phyloP scores from a whole-genome alignment of 1,284 basidiomycete species.

The Cryptococcus sp. region DNA sequence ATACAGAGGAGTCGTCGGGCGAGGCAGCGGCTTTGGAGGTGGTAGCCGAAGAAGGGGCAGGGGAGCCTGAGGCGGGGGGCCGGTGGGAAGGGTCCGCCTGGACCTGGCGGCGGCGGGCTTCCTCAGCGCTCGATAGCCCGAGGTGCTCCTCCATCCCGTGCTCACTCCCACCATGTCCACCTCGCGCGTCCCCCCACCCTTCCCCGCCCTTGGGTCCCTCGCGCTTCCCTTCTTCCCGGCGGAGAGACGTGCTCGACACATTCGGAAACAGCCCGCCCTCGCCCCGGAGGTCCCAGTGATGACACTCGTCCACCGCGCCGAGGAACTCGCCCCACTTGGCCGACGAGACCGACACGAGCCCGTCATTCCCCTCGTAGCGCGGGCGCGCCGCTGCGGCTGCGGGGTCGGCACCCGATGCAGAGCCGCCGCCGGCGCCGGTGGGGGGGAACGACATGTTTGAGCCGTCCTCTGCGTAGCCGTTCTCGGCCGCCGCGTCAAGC shows the following conservation, averaged over 20 bases:
- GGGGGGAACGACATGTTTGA: constrained; percentile 29
- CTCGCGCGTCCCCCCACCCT: constrained; percentile 17
- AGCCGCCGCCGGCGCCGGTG: too few species aligned
- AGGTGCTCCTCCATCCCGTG: constrained; percentile 24
- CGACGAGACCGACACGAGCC: constrained; percentile 82
- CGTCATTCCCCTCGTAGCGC: constrained; percentile 84
- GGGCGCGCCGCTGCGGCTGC: too few species aligned
- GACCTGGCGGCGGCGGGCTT: constrained; percentile 3
- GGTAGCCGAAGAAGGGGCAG: background rate
- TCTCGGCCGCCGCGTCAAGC: constrained; percentile 63
- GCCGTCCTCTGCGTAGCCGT: constrained; percentile 56
- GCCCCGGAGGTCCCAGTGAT: constrained; percentile 96
- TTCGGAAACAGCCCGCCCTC: constrained; percentile 54
- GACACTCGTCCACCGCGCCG: constrained; percentile 81
- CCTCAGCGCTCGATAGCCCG: constrained; percentile 14
- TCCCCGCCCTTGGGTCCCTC: constrained; percentile 25
- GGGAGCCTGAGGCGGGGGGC: background rate
- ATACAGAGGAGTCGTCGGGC: background rate
- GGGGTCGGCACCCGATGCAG: too few species aligned
- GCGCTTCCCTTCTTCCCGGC: constrained; percentile 32
- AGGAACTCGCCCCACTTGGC: constrained; percentile 93
- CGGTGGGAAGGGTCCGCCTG: constrained; percentile 13
- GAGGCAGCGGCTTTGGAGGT: constrained; percentile 1
- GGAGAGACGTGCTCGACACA: constrained; percentile 16
- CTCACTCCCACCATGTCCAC: constrained; percentile 13